Percentiles rank a stretch among this genome's conserved stretches.
Evolutionary conservation across 345 rosid species (phyloP).

Genomic region (Physaria fendleri): DNA sequence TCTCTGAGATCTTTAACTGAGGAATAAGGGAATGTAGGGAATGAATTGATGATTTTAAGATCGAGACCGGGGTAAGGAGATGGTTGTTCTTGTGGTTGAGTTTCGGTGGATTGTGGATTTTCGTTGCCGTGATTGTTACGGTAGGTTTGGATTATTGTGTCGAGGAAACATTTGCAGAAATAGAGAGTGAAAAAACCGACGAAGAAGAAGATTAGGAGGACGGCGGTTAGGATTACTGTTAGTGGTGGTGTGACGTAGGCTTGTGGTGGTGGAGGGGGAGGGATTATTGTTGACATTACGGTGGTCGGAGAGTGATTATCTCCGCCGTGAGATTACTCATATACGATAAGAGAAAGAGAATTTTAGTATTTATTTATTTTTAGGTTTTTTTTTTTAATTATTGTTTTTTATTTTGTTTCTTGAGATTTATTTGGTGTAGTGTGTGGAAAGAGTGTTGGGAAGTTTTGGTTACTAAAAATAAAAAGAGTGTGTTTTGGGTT

Average conservation of each 20-base stretch:
- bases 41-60: slow-evolving; percentile 42
- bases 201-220: slow-evolving; percentile 57
- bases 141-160: slow-evolving; percentile 37
- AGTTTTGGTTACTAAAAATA: slow-evolving; percentile 23
- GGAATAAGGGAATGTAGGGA: slow-evolving; percentile 58
- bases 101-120: too few species aligned
- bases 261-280: slow-evolving; percentile 4
- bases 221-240: slow-evolving; percentile 43
- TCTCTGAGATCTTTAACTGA: slow-evolving; percentile 49
- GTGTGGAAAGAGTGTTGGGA: slow-evolving; percentile 6
- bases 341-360: background rate
- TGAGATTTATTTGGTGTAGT: slow-evolving; percentile 3
- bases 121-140: slow-evolving; percentile 31
- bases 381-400: background rate
- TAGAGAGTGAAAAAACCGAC: slow-evolving; percentile 58
- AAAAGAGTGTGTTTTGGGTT: slow-evolving; percentile 18
- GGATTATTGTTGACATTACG: slow-evolving; percentile 34
- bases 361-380: background rate
- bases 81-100: too few species aligned
- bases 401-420: background rate
- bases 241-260: slow-evolving; percentile 36
- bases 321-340: slow-evolving; percentile 48
- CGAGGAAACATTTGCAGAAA: slow-evolving; percentile 55
- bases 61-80: slow-evolving; percentile 74
- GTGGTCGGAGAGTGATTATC: slow-evolving; percentile 44